Percentiles rank a stretch among this genome's conserved stretches.
These are phyloP conservation scores for Pleurozium schreberi DNA, from an alignment of 225 moss, liverwort and hornwort species.

Conservation along the genomic window DNA sequence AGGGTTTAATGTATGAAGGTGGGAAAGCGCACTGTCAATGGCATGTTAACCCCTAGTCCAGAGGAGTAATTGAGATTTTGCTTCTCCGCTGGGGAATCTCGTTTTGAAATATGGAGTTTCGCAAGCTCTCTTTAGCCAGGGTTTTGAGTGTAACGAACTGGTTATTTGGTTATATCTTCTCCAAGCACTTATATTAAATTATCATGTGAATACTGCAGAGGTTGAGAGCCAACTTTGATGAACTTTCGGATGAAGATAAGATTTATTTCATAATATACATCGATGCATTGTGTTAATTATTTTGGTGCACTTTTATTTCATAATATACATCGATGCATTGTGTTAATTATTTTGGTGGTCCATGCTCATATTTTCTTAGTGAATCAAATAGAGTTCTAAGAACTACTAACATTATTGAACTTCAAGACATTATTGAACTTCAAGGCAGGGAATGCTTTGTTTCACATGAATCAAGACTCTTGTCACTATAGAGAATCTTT, in stretches of 20 bases:
- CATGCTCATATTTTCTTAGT: background rate
- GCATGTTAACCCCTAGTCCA: background rate
- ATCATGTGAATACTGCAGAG: slow-evolving; percentile 24
- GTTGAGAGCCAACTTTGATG: slow-evolving; percentile 82
- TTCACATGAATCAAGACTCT: background rate
- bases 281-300: background rate
- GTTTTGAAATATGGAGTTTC: background rate
- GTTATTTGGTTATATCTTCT: background rate
- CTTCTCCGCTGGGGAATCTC: background rate
- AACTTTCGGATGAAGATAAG: slow-evolving; percentile 92
- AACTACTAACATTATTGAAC: background rate
- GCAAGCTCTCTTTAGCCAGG: background rate
- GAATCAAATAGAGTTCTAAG: background rate
- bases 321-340: background rate
- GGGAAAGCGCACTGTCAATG: background rate
- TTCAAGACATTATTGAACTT: background rate
- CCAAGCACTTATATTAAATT: background rate
- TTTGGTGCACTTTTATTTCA: background rate
- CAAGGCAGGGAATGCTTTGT: background rate
- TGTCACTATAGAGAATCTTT: background rate
- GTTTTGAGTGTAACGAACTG: background rate
- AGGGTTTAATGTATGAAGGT: background rate
- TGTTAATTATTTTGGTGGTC: background rate
- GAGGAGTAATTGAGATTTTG: background rate
- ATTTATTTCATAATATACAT: background rate